Percentiles rank a stretch among this genome's conserved stretches.
Evolutionary conservation across 75 land plant genomes (phyloP).

Genomic region (Cupressus sempervirens): DNA sequence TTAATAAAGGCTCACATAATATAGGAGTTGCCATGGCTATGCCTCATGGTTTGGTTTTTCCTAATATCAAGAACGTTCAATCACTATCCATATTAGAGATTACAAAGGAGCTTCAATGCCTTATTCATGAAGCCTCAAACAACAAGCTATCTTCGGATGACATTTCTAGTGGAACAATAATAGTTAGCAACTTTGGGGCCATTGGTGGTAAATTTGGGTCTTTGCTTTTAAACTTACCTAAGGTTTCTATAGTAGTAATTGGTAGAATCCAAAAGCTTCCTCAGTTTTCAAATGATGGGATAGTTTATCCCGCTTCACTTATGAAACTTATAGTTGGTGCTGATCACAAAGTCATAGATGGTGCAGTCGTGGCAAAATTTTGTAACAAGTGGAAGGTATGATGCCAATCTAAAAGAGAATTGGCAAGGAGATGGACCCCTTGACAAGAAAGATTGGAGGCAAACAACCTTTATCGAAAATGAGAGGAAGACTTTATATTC

Average conservation of each 20-base stretch:
- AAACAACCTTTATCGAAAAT: too few relatives aligned
- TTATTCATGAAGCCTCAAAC: conserved; percentile 59
- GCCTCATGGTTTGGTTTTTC: too few relatives aligned
- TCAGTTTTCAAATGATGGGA: conserved; percentile 55
- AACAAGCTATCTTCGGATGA: conserved; percentile 73
- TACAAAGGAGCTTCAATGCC: conserved; percentile 77
- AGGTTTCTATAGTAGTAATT: conserved; percentile 88
- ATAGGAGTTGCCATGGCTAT: too few relatives aligned
- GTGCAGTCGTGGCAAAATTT: conserved; percentile 86
- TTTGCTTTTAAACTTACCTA: conserved; percentile 77
- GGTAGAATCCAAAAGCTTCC: conserved; percentile 82
- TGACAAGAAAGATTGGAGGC: too few relatives aligned
- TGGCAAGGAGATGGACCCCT: too few relatives aligned
- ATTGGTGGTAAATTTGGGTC: conserved; percentile 94
- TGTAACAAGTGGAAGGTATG: conserved; percentile 97
- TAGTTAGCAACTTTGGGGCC: conserved; percentile 91
- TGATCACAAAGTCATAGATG: conserved; percentile 94
- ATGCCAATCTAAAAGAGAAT: too few relatives aligned
- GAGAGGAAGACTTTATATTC: too few relatives aligned
- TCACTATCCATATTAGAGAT: too few relatives aligned
- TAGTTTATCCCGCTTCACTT: conserved; percentile 54
- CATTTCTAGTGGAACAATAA: conserved; percentile 83
- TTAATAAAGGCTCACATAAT: too few relatives aligned
- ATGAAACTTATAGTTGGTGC: conserved; percentile 94
- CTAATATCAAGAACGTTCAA: too few relatives aligned